phyloP scores from a whole-genome alignment of 73 alveolate species.

The Paramecium sexaurelia region DNA sequence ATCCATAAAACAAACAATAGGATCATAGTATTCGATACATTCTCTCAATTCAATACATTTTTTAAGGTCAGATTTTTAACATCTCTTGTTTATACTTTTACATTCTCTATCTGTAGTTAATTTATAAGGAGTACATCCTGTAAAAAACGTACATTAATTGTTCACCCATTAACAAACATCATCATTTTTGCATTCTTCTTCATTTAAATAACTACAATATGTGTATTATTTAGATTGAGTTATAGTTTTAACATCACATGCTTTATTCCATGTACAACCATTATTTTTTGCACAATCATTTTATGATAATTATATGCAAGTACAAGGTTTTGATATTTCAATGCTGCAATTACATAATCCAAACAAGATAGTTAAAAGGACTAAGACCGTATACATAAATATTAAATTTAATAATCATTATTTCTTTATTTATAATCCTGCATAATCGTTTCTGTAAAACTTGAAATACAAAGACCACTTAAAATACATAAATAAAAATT shows the following conservation, averaged over 20 bases:
- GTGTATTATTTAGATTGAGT: background rate
- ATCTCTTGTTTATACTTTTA: background rate
- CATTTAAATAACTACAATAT: background rate
- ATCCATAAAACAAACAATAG: background rate
- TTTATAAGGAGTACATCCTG: constrained; percentile 21
- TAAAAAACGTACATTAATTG: background rate
- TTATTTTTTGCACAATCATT: background rate
- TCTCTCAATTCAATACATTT: background rate
- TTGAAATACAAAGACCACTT: background rate
- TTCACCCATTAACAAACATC: background rate
- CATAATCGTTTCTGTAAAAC: background rate
- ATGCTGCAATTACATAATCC: background rate
- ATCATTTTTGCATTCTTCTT: background rate
- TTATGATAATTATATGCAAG: background rate
- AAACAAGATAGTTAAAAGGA: background rate
- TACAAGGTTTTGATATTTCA: background rate
- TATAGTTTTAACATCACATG: background rate
- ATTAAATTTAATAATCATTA: background rate
- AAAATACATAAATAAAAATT: background rate
- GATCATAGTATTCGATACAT: background rate
- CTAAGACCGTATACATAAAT: background rate
- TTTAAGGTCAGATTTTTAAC: background rate
- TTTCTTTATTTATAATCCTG: background rate
- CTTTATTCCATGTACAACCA: background rate
- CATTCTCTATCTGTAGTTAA: background rate